Base-by-base conservation (phyloP, 2,329 filamentous ascomycete genomes). In the Fusarium luffae region DNA sequence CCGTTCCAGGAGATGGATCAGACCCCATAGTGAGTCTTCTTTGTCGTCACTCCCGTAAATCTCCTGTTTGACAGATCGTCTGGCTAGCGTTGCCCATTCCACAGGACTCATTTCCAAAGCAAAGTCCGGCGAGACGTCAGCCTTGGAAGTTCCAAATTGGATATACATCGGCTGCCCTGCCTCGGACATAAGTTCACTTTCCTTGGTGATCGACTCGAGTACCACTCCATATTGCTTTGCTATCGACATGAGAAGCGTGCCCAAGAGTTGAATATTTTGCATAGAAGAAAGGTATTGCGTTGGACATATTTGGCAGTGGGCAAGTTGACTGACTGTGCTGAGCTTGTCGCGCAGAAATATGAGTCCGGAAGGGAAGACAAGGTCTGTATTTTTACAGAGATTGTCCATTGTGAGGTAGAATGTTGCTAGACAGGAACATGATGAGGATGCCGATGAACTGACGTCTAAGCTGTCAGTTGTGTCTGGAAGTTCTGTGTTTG, bases 341-440 rank as follows among this genome's bases (percentile, higher is more conserved):
- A 51, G 21, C 2, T 11, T 47, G 1, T 32, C 19, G 1, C 32
- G 19, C 1, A 60, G 27, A 10, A 60, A 60, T 0, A 27, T 27
- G 4, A 60, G 57, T 1, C 57, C 57, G 5, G 52, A 60, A 0
- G 57, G 57, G 8, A 60, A 60, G 2, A 23, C 4, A 1, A 60
- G 32, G 1, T n/a, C 32, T 4, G 56, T 34, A n/a, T 60, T 58
- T 4, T 60, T 58, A 7, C 57, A 58, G 5, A 60, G 19, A 21
- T 47, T 19, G 12, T 60, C 57, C 28, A 60, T 30, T 7, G 52
- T 11, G 13, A 60, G 52, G 19, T 60, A 60, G 18, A 60, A 60
- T 3, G 32, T 58, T 1, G 57, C 52, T 11, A 60, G 14, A 7
- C 57, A 60, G 16, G 57, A 37, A 25, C 57, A 60, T 10, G 18